phyloP scores from a whole-genome alignment of 805 yeast genomes.

The Kluyveromyces dobzhanskii region DNA sequence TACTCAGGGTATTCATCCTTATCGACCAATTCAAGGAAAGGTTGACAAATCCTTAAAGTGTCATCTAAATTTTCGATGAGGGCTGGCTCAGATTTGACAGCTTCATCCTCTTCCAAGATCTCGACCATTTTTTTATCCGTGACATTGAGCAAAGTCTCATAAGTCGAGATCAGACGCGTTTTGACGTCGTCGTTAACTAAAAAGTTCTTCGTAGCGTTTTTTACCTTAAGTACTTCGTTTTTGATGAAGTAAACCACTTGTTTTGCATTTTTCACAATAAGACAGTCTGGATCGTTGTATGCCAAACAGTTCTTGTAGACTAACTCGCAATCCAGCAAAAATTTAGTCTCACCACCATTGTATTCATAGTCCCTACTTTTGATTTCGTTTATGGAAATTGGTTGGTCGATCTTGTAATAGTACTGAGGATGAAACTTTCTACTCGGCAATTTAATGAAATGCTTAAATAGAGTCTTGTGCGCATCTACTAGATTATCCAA shows the following conservation, averaged over 20 bases:
- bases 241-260: slow-evolving; percentile 49
- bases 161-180: slow-evolving; percentile 11
- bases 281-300: slow-evolving; percentile 59
- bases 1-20: slow-evolving; percentile 72
- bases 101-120: slow-evolving; percentile 13
- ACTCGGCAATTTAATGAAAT: slow-evolving; percentile 66
- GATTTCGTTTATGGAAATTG: slow-evolving; percentile 66
- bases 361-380: slow-evolving; percentile 32
- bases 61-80: slow-evolving; percentile 18
- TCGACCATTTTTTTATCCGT: slow-evolving; percentile 17
- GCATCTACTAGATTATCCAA: slow-evolving; percentile 23
- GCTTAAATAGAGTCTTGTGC: slow-evolving; percentile 29
- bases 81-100: neutral
- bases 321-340: slow-evolving; percentile 49
- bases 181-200: slow-evolving; percentile 21
- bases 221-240: slow-evolving; percentile 37
- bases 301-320: slow-evolving; percentile 64
- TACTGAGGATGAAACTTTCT: slow-evolving; percentile 74
- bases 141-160: slow-evolving; percentile 23
- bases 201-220: slow-evolving; percentile 26
- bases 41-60: slow-evolving; percentile 42
- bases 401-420: slow-evolving; percentile 52
- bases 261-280: slow-evolving; percentile 59
- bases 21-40: slow-evolving; percentile 70
- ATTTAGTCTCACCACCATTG: slow-evolving; percentile 32